These are phyloP conservation scores for Ceratobasidium theobromae DNA, from an alignment of 1,284 basidiomycete genomes.

Conservation along the genomic window DNA sequence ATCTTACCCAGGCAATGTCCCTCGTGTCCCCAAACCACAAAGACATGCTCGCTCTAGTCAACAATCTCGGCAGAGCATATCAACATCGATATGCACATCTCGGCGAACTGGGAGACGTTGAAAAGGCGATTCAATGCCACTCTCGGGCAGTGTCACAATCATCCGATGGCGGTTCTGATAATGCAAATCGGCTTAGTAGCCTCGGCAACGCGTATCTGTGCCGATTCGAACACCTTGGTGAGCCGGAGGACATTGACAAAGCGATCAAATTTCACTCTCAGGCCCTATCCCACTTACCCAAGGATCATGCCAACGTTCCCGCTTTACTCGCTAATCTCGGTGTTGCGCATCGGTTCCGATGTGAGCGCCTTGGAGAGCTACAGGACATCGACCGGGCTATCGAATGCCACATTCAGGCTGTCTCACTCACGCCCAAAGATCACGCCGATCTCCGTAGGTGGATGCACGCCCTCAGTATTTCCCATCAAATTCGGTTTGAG, in stretches of 20 bases:
- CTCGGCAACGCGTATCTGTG: not conserved
- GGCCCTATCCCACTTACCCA: not conserved
- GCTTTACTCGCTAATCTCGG: not conserved
- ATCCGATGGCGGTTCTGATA: not conserved
- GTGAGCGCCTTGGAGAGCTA: no score
- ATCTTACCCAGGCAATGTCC: not conserved
- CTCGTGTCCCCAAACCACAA: not conserved
- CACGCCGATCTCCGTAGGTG: no score
- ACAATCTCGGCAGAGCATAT: not conserved
- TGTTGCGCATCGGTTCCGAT: no score
- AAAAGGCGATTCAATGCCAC: conserved; percentile 5
- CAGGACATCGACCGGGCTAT: no score
- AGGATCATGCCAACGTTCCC: not conserved
- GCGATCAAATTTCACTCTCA: not conserved
- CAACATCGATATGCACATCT: not conserved
- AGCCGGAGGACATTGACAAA: not conserved
- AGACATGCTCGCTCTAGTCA: not conserved
- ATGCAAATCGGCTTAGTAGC: not conserved
- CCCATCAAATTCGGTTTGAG: not conserved
- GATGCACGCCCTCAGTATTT: no score
- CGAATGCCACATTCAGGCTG: no score
- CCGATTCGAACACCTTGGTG: not conserved
- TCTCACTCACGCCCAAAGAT: no score
- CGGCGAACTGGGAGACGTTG: conserved; percentile 14
- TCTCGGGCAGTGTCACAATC: not conserved